A percentile compares a stretch with the other conserved stretches of the same genome.
Evolutionary conservation across 1,139 yeast species (phyloP).

Genomic region (Kazachstania sp.): DNA sequence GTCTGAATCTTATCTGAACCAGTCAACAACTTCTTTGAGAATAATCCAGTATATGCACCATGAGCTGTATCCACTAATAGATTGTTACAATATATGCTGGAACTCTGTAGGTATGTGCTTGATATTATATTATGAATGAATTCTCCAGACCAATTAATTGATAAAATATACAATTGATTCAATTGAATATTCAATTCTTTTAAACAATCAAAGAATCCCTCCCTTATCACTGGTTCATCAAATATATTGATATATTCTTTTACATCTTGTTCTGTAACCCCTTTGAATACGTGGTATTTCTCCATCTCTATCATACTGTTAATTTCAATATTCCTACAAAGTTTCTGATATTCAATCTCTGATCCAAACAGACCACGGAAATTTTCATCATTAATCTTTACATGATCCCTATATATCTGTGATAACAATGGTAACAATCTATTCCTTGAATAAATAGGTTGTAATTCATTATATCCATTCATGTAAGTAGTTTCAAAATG

Average conservation of each 20-base stretch:
- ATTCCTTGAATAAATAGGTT: background rate
- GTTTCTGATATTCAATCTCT: constrained; percentile 8
- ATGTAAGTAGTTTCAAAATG: constrained; percentile 22
- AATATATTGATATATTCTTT: constrained; percentile 3
- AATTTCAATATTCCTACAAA: constrained; percentile 17
- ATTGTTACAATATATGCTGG: constrained; percentile 21
- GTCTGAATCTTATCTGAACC: constrained; percentile 26
- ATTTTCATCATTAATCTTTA: constrained; percentile 2
- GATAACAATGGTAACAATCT: constrained; percentile 14
- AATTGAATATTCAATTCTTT: background rate
- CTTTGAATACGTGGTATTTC: constrained; percentile 15
- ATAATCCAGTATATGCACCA: constrained; percentile 18
- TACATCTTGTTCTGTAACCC: constrained; percentile 14
- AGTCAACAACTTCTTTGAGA: constrained; percentile 20
- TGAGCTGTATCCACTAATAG: constrained; percentile 7
- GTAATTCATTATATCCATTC: constrained; percentile 11
- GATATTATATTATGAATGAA: constrained; percentile 19
- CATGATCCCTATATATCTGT: background rate
- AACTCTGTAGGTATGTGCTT: background rate
- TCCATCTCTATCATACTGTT: constrained; percentile 21
- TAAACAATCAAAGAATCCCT: constrained; percentile 13
- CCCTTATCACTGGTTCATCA: constrained; percentile 6
- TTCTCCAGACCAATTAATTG: constrained; percentile 29
- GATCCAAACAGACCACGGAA: constrained; percentile 1
- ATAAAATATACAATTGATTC: constrained; percentile 17